Base-by-base conservation (phyloP, 306 rosid species). In the Fragaria vesca region DNA sequence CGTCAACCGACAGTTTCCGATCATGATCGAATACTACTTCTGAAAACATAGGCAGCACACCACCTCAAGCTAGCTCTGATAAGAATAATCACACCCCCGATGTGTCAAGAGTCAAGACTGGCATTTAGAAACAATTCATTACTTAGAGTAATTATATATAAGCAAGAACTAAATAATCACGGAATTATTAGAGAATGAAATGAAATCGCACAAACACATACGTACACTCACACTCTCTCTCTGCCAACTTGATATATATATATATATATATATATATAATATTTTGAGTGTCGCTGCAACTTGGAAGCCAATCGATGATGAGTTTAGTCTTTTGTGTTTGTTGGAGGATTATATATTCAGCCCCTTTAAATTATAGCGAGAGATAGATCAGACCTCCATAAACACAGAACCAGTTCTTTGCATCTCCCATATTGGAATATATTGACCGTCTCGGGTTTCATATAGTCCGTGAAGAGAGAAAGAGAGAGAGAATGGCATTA, bases 401-500 rank as follows among this genome's bases (percentile, higher is more conserved):
- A 20, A 34, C 30, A 36, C 45, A 32, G 47, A 34, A 51, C 5
- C 21, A 54, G 2, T 28, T 36, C 69, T 34, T 65, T 32, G 12
- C 45, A 20, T 17, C 40, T 62, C 12, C 12, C 24, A 6, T 32
- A 32, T 65, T 36, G 3, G 69, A 65, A 65, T 65, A 65, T 65
- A 20, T 65, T 65, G 69, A 65, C 69, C 46, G 3, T 8, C 69
- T 72, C 20, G 12, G 5, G 28, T 50, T 51, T 36, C 24, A 36
- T 15, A 17, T 65, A 36, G 51, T 57, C 76, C 66, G n/a, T 50
- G 42, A 42, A 48, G 68, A 52, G 63, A 45, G 63, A 21, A 0
- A 50, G 63, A 47, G 72, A 16, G 45, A 72, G 80, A 60, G 13
- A 12, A 71, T 83, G 86, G 43, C 83, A 12, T 66, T 83, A 57